These are phyloP conservation scores for Penicillium sp. DNA, from an alignment of 2,329 filamentous ascomycete genomes.

Conservation along the genomic window DNA sequence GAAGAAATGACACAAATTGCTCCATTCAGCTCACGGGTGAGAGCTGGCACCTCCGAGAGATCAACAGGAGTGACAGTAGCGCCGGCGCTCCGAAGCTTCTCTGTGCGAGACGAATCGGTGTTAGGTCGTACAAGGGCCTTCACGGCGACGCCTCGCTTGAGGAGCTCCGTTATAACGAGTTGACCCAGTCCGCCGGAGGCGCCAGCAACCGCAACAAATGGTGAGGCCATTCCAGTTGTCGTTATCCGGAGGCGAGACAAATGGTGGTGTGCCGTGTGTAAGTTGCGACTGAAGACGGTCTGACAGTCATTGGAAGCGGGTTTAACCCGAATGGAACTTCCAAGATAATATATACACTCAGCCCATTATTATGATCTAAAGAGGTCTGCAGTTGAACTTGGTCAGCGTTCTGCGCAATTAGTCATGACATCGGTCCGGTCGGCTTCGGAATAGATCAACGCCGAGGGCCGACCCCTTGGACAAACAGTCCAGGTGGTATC, in stretches of 20 bases:
- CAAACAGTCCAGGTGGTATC: no score
- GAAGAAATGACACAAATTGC: conserved; percentile 10
- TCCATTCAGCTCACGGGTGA: conserved; percentile 8
- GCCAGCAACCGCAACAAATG: conserved; percentile 13
- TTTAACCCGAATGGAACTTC: not conserved
- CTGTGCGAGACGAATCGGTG: conserved; percentile 9
- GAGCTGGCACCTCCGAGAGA: conserved; percentile 2
- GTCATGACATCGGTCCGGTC: not conserved
- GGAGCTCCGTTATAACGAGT: conserved; percentile 5
- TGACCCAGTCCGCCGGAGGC: conserved; percentile 10
- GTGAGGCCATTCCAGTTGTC: conserved; percentile 1
- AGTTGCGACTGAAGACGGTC: not conserved
- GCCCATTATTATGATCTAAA: not conserved
- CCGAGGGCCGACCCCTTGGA: not conserved
- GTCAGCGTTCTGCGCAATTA: not conserved
- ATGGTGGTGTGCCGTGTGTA: not conserved
- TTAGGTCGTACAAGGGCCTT: conserved; percentile 14
- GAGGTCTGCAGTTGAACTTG: not conserved
- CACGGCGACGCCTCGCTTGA: conserved; percentile 12
- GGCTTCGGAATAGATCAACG: not conserved
- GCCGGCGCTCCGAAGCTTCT: conserved; percentile 5
- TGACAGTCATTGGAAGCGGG: not conserved
- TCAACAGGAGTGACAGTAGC: conserved; percentile 4
- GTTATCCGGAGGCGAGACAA: not conserved
- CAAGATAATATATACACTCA: no score